phyloP scores from a whole-genome alignment of 2,329 filamentous ascomycete species.

The Ilyonectria sp. region DNA sequence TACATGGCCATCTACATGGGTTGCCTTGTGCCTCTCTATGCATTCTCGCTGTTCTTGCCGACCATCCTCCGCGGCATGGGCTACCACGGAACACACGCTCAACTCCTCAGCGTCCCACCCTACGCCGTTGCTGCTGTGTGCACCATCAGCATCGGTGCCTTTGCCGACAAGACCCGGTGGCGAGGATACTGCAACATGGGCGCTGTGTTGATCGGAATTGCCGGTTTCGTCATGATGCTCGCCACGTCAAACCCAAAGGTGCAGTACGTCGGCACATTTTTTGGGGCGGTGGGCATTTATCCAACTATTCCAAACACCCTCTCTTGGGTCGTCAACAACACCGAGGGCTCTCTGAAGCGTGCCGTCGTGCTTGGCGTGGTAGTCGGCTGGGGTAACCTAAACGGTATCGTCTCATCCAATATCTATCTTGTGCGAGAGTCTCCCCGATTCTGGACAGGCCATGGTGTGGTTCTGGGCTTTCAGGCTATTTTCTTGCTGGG shows the following conservation, averaged over 20 bases:
- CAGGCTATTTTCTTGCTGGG: constrained; percentile 74
- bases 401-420: constrained; percentile 75
- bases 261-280: constrained; percentile 78
- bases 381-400: constrained; percentile 85
- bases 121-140: constrained; percentile 74
- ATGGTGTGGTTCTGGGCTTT: constrained; percentile 76
- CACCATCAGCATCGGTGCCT: constrained; percentile 74
- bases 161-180: constrained; percentile 75
- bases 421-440: constrained; percentile 66
- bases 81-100: constrained; percentile 57
- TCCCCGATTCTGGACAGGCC: constrained; percentile 62
- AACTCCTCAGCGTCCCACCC: constrained; percentile 72
- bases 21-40: constrained; percentile 64
- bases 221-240: constrained; percentile 78
- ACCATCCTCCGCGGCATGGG: constrained; percentile 65
- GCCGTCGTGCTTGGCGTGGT: constrained; percentile 81
- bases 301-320: constrained; percentile 80
- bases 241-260: constrained; percentile 66
- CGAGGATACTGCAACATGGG: constrained; percentile 78
- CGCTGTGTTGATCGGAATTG: constrained; percentile 72
- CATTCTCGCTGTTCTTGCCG: constrained; percentile 70
- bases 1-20: constrained; percentile 66
- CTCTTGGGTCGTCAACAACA: constrained; percentile 80
- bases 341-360: constrained; percentile 72
- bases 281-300: constrained; percentile 81